These are phyloP conservation scores for Leccinum fallax DNA, from an alignment of 1,284 basidiomycete species.

Conservation along the genomic window DNA sequence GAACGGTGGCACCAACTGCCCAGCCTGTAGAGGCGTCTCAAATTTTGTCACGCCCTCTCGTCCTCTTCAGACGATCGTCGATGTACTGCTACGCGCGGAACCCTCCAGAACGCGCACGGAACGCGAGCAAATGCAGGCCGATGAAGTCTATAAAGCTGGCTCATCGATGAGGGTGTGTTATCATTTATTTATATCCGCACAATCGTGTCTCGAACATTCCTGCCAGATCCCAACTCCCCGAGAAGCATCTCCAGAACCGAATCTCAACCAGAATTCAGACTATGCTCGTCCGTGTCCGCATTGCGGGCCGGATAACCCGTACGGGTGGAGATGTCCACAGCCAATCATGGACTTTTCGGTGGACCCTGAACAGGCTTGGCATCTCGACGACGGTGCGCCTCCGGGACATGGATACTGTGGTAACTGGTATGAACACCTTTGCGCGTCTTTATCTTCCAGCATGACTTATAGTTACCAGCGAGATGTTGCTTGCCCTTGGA, in stretches of 20 bases:
- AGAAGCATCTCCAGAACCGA: conserved; percentile 74
- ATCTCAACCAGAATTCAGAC: conserved; percentile 59
- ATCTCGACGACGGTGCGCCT: conserved; percentile 68
- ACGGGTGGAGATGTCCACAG: conserved; percentile 71
- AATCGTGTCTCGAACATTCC: not conserved
- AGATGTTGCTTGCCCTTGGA: conserved; percentile 65
- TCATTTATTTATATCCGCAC: not conserved
- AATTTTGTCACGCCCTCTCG: conserved; percentile 68
- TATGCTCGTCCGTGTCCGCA: conserved; percentile 76
- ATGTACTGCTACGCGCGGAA: conserved; percentile 63
- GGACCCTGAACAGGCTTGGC: conserved; percentile 71
- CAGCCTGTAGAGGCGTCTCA: conserved; percentile 70
- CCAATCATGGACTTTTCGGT: conserved; percentile 68
- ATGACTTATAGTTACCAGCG: conserved; percentile 45
- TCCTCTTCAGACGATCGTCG: conserved; percentile 67
- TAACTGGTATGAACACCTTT: conserved; percentile 56
- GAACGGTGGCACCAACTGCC: conserved; percentile 82
- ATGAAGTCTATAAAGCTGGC: conserved; percentile 69
- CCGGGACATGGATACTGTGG: conserved; percentile 76
- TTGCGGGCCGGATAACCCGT: conserved; percentile 63
- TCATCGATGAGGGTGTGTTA: conserved; percentile 68
- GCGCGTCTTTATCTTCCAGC: not conserved
- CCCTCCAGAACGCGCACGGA: conserved; percentile 65
- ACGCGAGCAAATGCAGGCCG: conserved; percentile 72
- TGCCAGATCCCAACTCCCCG: conserved; percentile 69